Base-by-base conservation (phyloP, 2,329 filamentous ascomycete genomes). In the Coniochaeta ligniaria region DNA sequence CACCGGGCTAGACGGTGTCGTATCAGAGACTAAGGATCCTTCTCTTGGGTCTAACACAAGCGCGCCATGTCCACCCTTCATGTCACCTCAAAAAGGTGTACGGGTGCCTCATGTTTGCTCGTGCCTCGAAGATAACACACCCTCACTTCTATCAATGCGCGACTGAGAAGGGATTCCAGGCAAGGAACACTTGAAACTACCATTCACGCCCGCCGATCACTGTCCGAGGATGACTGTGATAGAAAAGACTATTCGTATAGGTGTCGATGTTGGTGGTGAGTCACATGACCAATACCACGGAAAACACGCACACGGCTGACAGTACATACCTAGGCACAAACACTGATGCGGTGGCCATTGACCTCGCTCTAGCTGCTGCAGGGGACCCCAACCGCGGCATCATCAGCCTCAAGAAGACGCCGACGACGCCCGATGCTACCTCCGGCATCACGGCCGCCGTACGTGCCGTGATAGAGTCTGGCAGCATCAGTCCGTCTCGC, bases 341-440 rank as follows among this genome's bases (percentile, higher is more conserved):
- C 65, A 76, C 74, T 4, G 78, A 81, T 64, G 75, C 75, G 24
- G 78, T 75, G 17, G 73, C 80, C 59, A 71, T 80, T 22, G 75
- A 80, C 65, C 24, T 54, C 12, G 50, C 50, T 77, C 61, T 71
- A 65, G 50, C 50, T 28, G 70, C 72, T 14, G 62, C 67, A 8
- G 67, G 73, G 58, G 66, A 66, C 22, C 69, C 72, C 2, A 71
- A 70, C 22, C 74, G 76, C 47, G 76, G 77, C 26, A 75, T 80
- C 11, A 66, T 78, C 5, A 77, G 78, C 4, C 80, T 76, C 20
- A 73, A 77, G 68, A 83, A 83, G 67, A 75, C 79, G 3, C 70
- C 78, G 1, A 83, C 80, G 0, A 81, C 78, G 1, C 63, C 72
- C 16, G 76, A 82, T 65, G 79, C 81, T 41, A 81, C 79, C 47